Conservation (phyloP, 2,329 filamentous ascomycete species). For the Epichloe uncinata region DNA sequence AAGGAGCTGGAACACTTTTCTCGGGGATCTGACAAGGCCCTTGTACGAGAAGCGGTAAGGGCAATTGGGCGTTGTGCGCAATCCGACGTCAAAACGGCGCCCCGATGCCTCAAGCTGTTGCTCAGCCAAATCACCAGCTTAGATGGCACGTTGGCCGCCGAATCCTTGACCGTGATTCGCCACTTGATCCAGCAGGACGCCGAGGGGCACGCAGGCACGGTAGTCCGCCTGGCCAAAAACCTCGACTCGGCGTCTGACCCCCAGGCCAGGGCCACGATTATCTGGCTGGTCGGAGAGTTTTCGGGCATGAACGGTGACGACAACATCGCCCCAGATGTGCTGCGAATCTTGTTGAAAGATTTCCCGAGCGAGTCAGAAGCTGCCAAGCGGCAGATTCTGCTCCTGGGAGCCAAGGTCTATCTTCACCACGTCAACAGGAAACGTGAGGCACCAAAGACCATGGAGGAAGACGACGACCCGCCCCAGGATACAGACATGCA, state of each 20-base stretch:
- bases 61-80: slow-evolving; percentile 92
- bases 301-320: slow-evolving; percentile 66
- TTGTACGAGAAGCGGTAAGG: slow-evolving; percentile 80
- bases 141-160: slow-evolving; percentile 78
- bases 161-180: slow-evolving; percentile 86
- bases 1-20: slow-evolving; percentile 93
- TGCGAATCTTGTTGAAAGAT: slow-evolving; percentile 74
- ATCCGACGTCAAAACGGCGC: slow-evolving; percentile 54
- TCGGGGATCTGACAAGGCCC: slow-evolving; percentile 53
- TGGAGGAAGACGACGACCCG: slow-evolving; percentile 19
- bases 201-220: slow-evolving; percentile 65
- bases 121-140: slow-evolving; percentile 78
- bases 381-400: slow-evolving; percentile 80
- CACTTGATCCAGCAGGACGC: slow-evolving; percentile 92
- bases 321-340: slow-evolving; percentile 84
- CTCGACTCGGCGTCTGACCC: slow-evolving; percentile 77
- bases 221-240: slow-evolving; percentile 79
- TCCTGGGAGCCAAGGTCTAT: slow-evolving; percentile 94
- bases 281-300: slow-evolving; percentile 96
- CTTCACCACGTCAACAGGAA: slow-evolving; percentile 69
- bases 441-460: slow-evolving; percentile 27
- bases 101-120: slow-evolving; percentile 69
- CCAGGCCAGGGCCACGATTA: slow-evolving; percentile 81
- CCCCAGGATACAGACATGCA: slow-evolving; percentile 32
- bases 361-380: slow-evolving; percentile 75